Evolutionary conservation across 2,329 filamentous ascomycete genomes (phyloP), one percentile per base, ranked within the genome.

Genomic region (Aspergillus ochraceus): DNA sequence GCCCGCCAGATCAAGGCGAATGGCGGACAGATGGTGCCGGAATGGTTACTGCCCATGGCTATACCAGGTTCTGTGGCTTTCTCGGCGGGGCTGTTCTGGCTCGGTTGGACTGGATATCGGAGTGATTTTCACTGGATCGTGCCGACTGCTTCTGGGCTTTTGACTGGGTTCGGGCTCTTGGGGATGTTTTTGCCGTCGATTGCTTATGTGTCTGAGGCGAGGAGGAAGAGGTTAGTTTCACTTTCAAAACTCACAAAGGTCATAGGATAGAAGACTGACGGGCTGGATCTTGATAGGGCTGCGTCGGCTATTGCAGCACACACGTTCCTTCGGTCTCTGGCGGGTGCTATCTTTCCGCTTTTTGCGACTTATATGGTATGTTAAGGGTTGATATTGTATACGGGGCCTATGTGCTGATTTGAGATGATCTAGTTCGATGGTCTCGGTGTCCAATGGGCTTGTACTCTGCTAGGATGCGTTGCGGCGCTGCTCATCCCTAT

Each of bases 21-120:
- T 76, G 84, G 86, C 64, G 80, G 80, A 55, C 74, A 81, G 1
- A 82, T 83, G 0, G 73, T 85, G 1, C 84, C 84, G 0, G 84
- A 86, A 70, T 86, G 84, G 84, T 79, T 83, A 24, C 70, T 86
- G 1, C 80, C 81, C 0, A 79, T 81, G 8, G 78, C 80, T 36
- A 84, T 85, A 55, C 63, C 81, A 2, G 84, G 84, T 3, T 82
- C 82, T 30, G 73, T 82, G 1, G 66, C 78, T 0, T 84, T 81
- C 52, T 80, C 88, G 0, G 78, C 73, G 17, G 89, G 89, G n/a
- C 82, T 91, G 49, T 90, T 91, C 74, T 91, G 88, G 88, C 68
- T 42, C 10, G 88, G 88, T 63, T 91, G 89, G 89, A 84, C 87
- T 6, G 88, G 87, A n/a, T 83, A 81, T 66, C 77, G 66, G 47